Base-by-base conservation (phyloP, 345 rosid genomes). In the Rhizophora apiculata region DNA sequence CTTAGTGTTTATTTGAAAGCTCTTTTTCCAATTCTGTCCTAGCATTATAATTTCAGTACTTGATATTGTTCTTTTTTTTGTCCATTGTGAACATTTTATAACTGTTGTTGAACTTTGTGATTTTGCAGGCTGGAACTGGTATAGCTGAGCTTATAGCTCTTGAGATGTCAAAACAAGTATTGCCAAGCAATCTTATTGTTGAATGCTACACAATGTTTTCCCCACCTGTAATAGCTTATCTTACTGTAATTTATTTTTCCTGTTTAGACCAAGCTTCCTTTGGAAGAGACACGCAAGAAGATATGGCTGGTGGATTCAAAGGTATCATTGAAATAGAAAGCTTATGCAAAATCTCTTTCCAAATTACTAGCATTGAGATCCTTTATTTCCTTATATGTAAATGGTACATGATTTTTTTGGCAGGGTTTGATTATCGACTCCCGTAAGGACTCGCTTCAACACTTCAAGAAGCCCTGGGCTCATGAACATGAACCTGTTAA, bases 301-400 rank as follows among this genome's bases (percentile, higher is more conserved):
- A 85, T 94, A 59, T 94, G 98, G 98, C 89, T 91, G 15, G 95
- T 88, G 61, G 98, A 94, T 83, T 94, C 98, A 29, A 91, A 88
- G 90, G 97, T 93, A 84, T 27, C 22, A 21, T 10, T 51, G 24
- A 20, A 59, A 19, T 36, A 18, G 39, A 68, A 48, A 15, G 30
- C 52, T 19, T 51, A 53, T 11, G 54, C 34, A 52, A 22, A 51
- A 59, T 34, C n/a, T n/a, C 19, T 49, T 34, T 10, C 30, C 34
- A 22, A 60, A 26, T 26, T 24, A 19, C 29, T 9, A 20, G 46
- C 60, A 13, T 24, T 8, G 46, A 63, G 60, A 39, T 65, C 36
- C 36, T 60, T 68, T 27, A 2, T 31, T 39, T 57, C 26, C 68
- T 69, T 69, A 19, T 52, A 43, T 34, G 37, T 69, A 36, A 29